Evolutionary conservation across 495 filamentous ascomycete genomes (phyloP), one percentile per base, ranked within the genome.

Genomic region (Daldinia decipiens): DNA sequence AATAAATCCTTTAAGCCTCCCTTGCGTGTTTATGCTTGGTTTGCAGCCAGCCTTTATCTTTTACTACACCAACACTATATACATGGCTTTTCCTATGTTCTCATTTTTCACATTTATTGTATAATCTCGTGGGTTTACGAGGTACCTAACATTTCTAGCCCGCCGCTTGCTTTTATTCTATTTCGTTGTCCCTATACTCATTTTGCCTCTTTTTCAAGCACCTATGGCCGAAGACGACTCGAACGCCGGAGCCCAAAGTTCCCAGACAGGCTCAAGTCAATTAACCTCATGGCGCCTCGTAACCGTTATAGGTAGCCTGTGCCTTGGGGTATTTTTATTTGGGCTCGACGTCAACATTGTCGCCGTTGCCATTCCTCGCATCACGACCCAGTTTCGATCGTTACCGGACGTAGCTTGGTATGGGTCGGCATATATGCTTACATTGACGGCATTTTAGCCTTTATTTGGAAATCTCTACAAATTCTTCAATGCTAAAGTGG

Each of bases 341-440:
- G 45, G 45, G 5, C 21, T 51, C n/a, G 45, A 51, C 17, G 21
- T 51, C 0, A 51, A 51, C 45, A 51, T 51, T 17, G 24, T 51
- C 45, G 5, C n/a, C 21, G 45, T 51, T 11, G 45, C 45, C n/a
- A 51, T 51, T 7, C 45, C 45, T 21, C 45, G 8, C 17, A 51
- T 51, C 17, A 51, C 45, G n/a, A 51, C 45, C 45, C n/a, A 51
- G n/a, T 51, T 51, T 11, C n/a, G 17, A 19, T 51, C 45, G 17
- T 3, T 51, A 5, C 8, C n/a, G 0, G 45, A 51, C 17, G 17
- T 51, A 21, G 45, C 45, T 3, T 51, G 45, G 45, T 51, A 51
- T 24, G 45, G 45, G 2, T 51, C 45, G n/a, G 45, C 45, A 21
- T 51, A 51, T 21, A 24, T 51, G 17, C 21, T 51, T 4, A 51